Percentiles rank a stretch among this genome's conserved stretches.
These are phyloP conservation scores for Phaffia rhodozyma DNA, from an alignment of 1,284 basidiomycete genomes.

Conservation along the genomic window DNA sequence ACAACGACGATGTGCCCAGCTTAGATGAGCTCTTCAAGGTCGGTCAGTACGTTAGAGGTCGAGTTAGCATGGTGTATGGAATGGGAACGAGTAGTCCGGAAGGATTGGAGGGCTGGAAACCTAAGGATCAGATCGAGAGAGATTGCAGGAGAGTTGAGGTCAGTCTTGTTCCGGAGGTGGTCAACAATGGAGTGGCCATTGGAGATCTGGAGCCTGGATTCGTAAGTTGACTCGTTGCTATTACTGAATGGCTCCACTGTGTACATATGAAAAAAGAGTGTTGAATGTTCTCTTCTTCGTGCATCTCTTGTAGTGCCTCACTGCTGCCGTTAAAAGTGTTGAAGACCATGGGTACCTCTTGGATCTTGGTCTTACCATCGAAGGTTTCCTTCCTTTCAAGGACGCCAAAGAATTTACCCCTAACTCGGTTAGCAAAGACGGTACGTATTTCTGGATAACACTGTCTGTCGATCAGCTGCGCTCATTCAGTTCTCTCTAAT, in stretches of 20 bases:
- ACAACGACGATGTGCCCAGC: slow-evolving; percentile 45
- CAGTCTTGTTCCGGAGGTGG: slow-evolving; percentile 67
- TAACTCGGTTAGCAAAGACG: slow-evolving; percentile 4
- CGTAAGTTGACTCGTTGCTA: slow-evolving; percentile 38
- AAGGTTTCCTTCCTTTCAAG: slow-evolving; percentile 67
- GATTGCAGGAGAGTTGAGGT: slow-evolving; percentile 73
- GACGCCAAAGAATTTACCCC: slow-evolving; percentile 40
- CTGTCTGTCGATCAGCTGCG: background rate
- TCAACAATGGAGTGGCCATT: slow-evolving; percentile 72
- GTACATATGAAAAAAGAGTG: slow-evolving; percentile 7
- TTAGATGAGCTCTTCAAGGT: slow-evolving; percentile 62
- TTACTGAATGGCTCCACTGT: background rate
- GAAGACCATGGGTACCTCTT: slow-evolving; percentile 94
- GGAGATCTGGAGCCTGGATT: slow-evolving; percentile 65
- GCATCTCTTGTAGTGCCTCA: slow-evolving; percentile 45
- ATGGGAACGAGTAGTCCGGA: slow-evolving; percentile 46
- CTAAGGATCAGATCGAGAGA: slow-evolving; percentile 53
- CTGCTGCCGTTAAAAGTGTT: slow-evolving; percentile 65
- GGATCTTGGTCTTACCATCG: slow-evolving; percentile 63
- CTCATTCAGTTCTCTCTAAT: background rate
- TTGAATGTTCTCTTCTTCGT: background rate
- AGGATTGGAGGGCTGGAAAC: slow-evolving; percentile 44
- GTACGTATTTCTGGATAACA: slow-evolving; percentile 20
- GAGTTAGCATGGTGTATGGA: slow-evolving; percentile 56
- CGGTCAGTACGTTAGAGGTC: slow-evolving; percentile 75